Conservation (phyloP, 202 grass and related monocot genomes). For the Panicum virgatum region DNA sequence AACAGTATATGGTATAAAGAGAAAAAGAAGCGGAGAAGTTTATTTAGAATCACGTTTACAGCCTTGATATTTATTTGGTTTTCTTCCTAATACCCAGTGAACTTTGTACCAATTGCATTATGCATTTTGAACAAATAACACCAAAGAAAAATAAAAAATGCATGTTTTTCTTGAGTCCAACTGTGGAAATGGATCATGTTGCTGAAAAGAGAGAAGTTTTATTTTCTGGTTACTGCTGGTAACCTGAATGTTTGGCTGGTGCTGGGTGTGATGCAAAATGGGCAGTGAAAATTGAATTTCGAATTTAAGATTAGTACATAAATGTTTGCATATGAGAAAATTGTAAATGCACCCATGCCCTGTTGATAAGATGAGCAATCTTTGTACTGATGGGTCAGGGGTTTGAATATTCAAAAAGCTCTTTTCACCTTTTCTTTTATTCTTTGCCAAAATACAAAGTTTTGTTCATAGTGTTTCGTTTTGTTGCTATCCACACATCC, state of each 20-base stretch:
- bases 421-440: background rate
- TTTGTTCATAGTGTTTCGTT: background rate
- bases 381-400: background rate
- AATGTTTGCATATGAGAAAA: background rate
- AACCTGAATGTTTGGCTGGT: background rate
- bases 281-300: background rate
- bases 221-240: background rate
- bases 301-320: background rate
- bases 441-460: background rate
- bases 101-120: background rate
- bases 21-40: background rate
- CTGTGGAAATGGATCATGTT: background rate
- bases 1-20: background rate
- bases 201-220: background rate
- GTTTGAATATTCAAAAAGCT: background rate
- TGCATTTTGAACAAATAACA: constrained; percentile 5
- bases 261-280: background rate
- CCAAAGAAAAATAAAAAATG: background rate
- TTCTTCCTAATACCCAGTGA: background rate
- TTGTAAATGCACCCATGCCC: background rate
- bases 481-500: background rate
- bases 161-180: background rate
- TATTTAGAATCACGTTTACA: background rate
- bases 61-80: background rate
- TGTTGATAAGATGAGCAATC: background rate